Evolutionary conservation across 2,329 filamentous ascomycete species (phyloP), one percentile per base, ranked within the genome.

Genomic region (Pestalotiopsis sp.): DNA sequence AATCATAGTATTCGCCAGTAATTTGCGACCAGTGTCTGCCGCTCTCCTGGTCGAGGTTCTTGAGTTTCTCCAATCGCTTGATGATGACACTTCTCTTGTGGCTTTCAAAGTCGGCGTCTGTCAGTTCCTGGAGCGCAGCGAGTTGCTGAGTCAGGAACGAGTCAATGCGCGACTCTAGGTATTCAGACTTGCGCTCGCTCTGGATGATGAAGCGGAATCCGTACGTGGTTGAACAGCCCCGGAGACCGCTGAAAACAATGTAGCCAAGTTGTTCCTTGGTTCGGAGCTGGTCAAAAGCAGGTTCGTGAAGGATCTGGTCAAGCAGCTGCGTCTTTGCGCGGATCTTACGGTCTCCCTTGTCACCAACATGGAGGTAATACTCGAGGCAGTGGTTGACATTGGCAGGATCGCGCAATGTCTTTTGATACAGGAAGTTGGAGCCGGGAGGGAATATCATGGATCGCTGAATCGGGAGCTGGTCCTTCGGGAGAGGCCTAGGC

Each of bases 181-280:
- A 98, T 57, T 91, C 86, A 0, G 93, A 92, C 2, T 91, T 90
- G 77, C 92, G 92, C 81, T 99, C 95, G 77, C 94, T 97, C 83
- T 99, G 96, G 38, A 99, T 94, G 70, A 98, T 88, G 72, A 99
- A 92, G 5, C 95, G 89, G 80, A 96, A 96, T 1, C 93, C 93
- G 75, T 93, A 91, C 0, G 92, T 95, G 0, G 92, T 94, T n/a
- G 90, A 83, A 67, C 92, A 89, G 66, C 88, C 87, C 52, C 91
- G 86, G 12, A 90, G 86, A 36, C 94, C 93, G 63, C 93, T 95
- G 81, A 95, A 97, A 0, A 99, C 95, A 66, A 99, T 93, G 75
- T 99, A 99, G 13, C 96, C 96, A 6, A 99, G 91, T 81, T 99
- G 95, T 80, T 99, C 95, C 81, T 98, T 98, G 58, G 96, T 98